Conservation (phyloP, 2,329 filamentous ascomycete genomes). For the Basipetospora chlamydospora region DNA sequence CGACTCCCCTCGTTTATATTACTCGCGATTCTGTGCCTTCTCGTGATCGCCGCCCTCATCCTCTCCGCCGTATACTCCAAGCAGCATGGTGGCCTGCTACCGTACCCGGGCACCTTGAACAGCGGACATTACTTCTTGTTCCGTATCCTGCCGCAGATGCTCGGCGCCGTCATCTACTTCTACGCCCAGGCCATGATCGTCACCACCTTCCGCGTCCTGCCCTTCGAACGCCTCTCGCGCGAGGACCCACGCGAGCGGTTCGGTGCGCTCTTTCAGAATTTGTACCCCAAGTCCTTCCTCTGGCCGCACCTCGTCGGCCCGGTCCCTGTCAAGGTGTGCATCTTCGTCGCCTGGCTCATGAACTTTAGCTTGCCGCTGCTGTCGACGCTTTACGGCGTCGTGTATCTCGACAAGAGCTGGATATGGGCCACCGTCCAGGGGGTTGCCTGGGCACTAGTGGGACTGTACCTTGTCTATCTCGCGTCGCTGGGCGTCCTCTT, state of each 20-base stretch:
- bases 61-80: conserved; percentile 58
- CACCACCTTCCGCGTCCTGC: conserved; percentile 61
- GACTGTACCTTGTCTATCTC: conserved; percentile 55
- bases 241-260: conserved; percentile 43
- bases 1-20: conserved; percentile 48
- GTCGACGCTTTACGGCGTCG: conserved; percentile 58
- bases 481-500: conserved; percentile 38
- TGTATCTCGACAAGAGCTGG: conserved; percentile 47
- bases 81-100: conserved; percentile 47
- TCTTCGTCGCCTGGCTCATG: conserved; percentile 59
- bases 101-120: conserved; percentile 52
- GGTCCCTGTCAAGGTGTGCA: conserved; percentile 49
- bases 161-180: conserved; percentile 57
- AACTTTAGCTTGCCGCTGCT: conserved; percentile 72
- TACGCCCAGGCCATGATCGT: conserved; percentile 64
- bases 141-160: conserved; percentile 66
- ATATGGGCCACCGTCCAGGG: conserved; percentile 67
- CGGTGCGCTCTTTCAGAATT: conserved; percentile 50
- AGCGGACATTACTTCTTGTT: conserved; percentile 72
- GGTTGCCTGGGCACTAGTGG: conserved; percentile 64
- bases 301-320: conserved; percentile 47
- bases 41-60: conserved; percentile 59
- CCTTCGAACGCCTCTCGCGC: conserved; percentile 64
- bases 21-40: conserved; percentile 45
- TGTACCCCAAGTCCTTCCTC: conserved; percentile 57